A percentile compares a stretch with the other conserved stretches of the same genome.
Evolutionary conservation across 805 yeast species (phyloP).

Genomic region (Spathaspora girioi): DNA sequence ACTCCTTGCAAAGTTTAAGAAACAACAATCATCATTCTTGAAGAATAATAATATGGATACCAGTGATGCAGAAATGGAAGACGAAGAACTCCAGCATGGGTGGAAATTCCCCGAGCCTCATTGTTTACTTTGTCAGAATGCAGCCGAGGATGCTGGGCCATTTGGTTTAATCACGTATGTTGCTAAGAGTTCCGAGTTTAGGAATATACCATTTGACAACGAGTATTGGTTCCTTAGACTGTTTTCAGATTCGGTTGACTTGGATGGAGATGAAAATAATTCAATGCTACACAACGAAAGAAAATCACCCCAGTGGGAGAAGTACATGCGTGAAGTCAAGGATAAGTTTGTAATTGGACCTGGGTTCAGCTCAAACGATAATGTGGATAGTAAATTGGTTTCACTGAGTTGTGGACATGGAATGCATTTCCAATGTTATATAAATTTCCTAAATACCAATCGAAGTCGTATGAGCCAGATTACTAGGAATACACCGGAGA

Average conservation of each 20-base stretch:
- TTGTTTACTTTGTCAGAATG: constrained; percentile 81
- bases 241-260: constrained; percentile 46
- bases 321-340: constrained; percentile 33
- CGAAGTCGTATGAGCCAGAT: constrained; percentile 62
- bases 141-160: constrained; percentile 58
- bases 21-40: constrained; percentile 75
- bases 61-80: constrained; percentile 34
- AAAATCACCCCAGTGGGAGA: constrained; percentile 31
- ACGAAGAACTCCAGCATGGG: constrained; percentile 25
- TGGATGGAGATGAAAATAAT: constrained; percentile 33
- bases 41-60: constrained; percentile 27
- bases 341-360: constrained; percentile 58
- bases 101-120: constrained; percentile 74
- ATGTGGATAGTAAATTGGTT: constrained; percentile 43
- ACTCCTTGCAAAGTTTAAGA: constrained; percentile 72
- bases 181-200: constrained; percentile 53
- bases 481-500: constrained; percentile 79
- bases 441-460: constrained; percentile 56
- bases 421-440: constrained; percentile 78
- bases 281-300: constrained; percentile 3
- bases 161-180: constrained; percentile 73
- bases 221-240: constrained; percentile 64
- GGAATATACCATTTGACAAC: constrained; percentile 62
- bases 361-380: constrained; percentile 51
- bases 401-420: constrained; percentile 90